Evolutionary conservation across 1,284 basidiomycete genomes (phyloP), one percentile per base, ranked within the genome.

Genomic region (Trametes sp.): DNA sequence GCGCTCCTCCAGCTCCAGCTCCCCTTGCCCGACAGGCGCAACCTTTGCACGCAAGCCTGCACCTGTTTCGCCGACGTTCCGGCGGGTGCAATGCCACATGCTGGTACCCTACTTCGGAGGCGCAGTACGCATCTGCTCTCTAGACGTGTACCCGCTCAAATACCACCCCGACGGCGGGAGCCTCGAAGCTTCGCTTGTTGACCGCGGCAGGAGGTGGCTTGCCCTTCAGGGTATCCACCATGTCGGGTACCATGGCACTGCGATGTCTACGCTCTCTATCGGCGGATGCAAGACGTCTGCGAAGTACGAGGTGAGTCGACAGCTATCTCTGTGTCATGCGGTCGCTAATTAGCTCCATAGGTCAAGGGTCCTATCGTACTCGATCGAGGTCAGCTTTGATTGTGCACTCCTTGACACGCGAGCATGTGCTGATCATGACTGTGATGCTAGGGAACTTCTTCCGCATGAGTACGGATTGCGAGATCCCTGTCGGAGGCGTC

Each of bases 181-280:
- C 13, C 62, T 86, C 42, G 72, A 76, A 29, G 72, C 76, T 42
- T 66, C 67, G 26, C 70, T 87, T 9, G 54, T 79, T n/a, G 73
- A 72, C 28, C 76, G 86, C 11, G 87, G 85, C 10, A 77, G 77
- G 72, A 83, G 82, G 66, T 88, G 87, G 84, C 70, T 77, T 21
- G 72, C 71, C 1, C 67, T 85, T 24, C 80, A 78, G 36, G 84
- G 84, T 0, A 71, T 83, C 19, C 84, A 85, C 63, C 85, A 87
- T 70, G 80, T 81, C 69, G 77, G 83, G 62, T 88, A 84, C 69
- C 74, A 77, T 24, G 86, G 84, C 0, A 77, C 33, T 28, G 58
- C 58, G 2, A 29, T 28, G 24, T 48, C 13, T 19, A 48, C 33
- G 2, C 44, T 54, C n/a, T 28, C 51, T 1, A 6, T 54, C 1